Conservation (phyloP, 1,139 yeast genomes). For the Blastobotrys niveus region DNA sequence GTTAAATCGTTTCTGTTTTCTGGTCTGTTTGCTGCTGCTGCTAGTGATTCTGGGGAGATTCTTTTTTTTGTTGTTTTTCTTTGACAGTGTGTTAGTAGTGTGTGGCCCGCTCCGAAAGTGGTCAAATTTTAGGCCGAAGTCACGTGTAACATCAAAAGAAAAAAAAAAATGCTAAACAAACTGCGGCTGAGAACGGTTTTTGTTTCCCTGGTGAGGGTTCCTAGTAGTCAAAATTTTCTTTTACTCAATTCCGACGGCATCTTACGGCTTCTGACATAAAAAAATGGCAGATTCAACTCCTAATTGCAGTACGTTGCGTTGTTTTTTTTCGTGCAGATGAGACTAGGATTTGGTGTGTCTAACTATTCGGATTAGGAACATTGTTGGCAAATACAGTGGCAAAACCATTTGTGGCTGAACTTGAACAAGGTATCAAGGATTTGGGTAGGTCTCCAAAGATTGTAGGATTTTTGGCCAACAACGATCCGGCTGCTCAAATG, state of each 20-base stretch:
- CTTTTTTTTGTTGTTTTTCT: too few relatives aligned
- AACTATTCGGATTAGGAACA: slow-evolving; percentile 51
- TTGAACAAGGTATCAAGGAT: slow-evolving; percentile 50
- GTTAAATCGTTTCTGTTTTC: too few relatives aligned
- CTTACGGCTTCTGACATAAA: not conserved
- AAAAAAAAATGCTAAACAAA: too few relatives aligned
- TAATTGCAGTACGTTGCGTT: slow-evolving; percentile 12
- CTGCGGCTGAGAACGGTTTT: too few relatives aligned
- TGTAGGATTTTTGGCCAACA: slow-evolving; percentile 87
- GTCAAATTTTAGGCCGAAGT: too few relatives aligned
- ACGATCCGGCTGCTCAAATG: slow-evolving; percentile 91
- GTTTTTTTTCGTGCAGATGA: not conserved
- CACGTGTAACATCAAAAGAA: too few relatives aligned
- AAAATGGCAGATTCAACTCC: slow-evolving; percentile 10
- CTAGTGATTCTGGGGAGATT: too few relatives aligned
- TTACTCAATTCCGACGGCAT: slow-evolving; percentile 4
- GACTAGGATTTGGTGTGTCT: not conserved
- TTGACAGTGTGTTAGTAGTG: too few relatives aligned
- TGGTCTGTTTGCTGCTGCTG: too few relatives aligned
- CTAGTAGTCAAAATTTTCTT: too few relatives aligned
- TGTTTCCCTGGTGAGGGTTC: too few relatives aligned
- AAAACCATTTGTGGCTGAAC: slow-evolving; percentile 70
- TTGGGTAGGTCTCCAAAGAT: slow-evolving; percentile 58
- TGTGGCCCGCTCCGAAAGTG: too few relatives aligned
- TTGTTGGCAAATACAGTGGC: slow-evolving; percentile 85